A percentile compares a stretch with the other conserved stretches of the same genome.
These are phyloP conservation scores for Sextonia rubra DNA, from an alignment of 164 flowering plant genomes.

Conservation along the genomic window DNA sequence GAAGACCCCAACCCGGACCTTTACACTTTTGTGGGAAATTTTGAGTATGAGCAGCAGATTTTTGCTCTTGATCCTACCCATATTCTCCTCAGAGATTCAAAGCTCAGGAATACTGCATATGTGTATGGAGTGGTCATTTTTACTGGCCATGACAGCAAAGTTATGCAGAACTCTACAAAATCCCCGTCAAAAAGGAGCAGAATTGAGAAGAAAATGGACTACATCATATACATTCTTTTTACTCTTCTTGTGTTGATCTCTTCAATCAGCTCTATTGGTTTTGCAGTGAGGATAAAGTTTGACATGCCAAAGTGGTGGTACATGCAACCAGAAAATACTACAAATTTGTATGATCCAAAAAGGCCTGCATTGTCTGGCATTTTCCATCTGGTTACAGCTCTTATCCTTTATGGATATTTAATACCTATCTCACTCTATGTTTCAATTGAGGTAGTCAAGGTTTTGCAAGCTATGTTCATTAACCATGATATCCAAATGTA, in stretches of 20 bases:
- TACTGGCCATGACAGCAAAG: slow-evolving; percentile 82
- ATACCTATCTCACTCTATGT: slow-evolving; percentile 86
- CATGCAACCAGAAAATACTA: slow-evolving; percentile 54
- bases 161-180: slow-evolving; percentile 69
- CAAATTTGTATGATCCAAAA: slow-evolving; percentile 44
- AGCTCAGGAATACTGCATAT: slow-evolving; percentile 69
- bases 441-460: slow-evolving; percentile 81
- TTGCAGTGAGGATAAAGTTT: slow-evolving; percentile 48
- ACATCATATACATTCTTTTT: slow-evolving; percentile 59
- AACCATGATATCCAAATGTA: slow-evolving; percentile 74
- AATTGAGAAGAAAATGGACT: slow-evolving; percentile 69
- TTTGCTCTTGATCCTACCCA: slow-evolving; percentile 62
- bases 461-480: slow-evolving; percentile 75
- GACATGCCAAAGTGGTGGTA: slow-evolving; percentile 68
- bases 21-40: slow-evolving; percentile 66
- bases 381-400: slow-evolving; percentile 66
- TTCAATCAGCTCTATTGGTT: slow-evolving; percentile 58
- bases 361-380: slow-evolving; percentile 50
- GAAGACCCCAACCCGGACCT: slow-evolving; percentile 87
- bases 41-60: slow-evolving; percentile 46
- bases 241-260: slow-evolving; percentile 49
- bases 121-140: slow-evolving; percentile 74
- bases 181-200: slow-evolving; percentile 85
- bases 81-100: slow-evolving; percentile 75
- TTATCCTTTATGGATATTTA: slow-evolving; percentile 68